Conservation (phyloP, 1,139 yeast genomes). For the Hemisphaericaspora xylanilytica region DNA sequence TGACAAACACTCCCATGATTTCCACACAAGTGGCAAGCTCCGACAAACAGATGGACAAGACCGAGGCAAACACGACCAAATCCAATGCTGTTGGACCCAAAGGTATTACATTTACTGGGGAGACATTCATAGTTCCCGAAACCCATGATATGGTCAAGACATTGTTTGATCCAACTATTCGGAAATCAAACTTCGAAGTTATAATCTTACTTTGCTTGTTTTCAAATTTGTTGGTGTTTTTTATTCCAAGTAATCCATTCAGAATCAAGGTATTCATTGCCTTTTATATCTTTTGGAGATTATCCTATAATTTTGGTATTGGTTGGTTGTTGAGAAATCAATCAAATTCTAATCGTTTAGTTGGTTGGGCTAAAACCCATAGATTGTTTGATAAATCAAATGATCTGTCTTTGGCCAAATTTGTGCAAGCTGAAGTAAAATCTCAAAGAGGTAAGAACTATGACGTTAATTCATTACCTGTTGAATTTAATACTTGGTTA, state of each 20-base stretch:
- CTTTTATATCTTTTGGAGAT: conserved; percentile 73
- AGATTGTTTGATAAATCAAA: conserved; percentile 45
- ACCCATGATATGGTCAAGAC: conserved; percentile 88
- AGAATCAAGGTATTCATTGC: conserved; percentile 49
- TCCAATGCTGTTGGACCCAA: conserved; percentile 24
- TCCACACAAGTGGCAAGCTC: neutral
- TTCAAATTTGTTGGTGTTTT: conserved; percentile 52
- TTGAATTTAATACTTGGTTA: conserved; percentile 83
- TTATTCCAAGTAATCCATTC: conserved; percentile 24
- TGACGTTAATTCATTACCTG: conserved; percentile 53
- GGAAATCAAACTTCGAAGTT: conserved; percentile 66
- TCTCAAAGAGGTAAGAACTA: conserved; percentile 62
- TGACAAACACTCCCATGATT: conserved; percentile 3
- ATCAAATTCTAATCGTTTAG: conserved; percentile 57
- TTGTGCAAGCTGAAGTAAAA: conserved; percentile 45
- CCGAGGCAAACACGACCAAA: neutral
- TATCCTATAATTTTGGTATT: conserved; percentile 75
- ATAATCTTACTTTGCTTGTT: conserved; percentile 53
- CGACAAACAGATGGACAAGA: neutral
- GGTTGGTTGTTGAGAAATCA: conserved; percentile 70
- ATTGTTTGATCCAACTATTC: conserved; percentile 70
- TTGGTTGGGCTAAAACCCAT: conserved; percentile 50
- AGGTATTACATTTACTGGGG: conserved; percentile 51
- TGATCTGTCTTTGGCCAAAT: conserved; percentile 35
- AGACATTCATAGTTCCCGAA: conserved; percentile 64